Evolutionary conservation across 257 asterid species (phyloP).

Genomic region (Solanum chmielewskii): DNA sequence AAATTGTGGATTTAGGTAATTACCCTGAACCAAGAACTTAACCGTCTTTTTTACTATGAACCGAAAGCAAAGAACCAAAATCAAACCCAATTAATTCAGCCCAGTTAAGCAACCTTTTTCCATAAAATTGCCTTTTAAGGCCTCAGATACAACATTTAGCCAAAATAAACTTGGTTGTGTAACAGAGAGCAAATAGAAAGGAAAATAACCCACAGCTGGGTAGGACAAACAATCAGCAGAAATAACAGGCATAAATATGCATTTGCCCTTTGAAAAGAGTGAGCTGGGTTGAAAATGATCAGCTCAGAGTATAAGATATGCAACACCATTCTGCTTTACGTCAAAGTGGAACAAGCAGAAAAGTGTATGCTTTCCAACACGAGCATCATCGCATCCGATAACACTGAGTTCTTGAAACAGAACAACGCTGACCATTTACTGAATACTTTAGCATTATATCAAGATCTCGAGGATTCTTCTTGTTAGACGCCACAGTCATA

Average conservation of each 20-base stretch:
- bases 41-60: neutral
- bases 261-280: neutral
- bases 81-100: neutral
- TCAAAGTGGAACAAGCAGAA: neutral
- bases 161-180: neutral
- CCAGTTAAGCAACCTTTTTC: neutral
- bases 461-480: constrained; percentile 94
- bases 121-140: neutral
- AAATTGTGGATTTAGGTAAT: neutral
- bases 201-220: neutral
- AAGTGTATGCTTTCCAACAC: neutral
- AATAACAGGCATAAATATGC: neutral
- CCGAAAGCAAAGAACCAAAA: neutral
- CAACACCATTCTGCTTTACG: neutral
- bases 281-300: neutral
- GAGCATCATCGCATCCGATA: constrained; percentile 47
- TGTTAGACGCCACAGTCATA: constrained; percentile 65
- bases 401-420: constrained; percentile 48
- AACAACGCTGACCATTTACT: constrained; percentile 57
- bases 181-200: neutral
- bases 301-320: neutral
- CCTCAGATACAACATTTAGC: neutral
- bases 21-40: neutral
- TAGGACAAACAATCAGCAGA: neutral
- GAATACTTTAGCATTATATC: constrained; percentile 72